Percentiles rank a stretch among this genome's conserved stretches.
Evolutionary conservation across 2,329 filamentous ascomycete species (phyloP).

Genomic region (Penicillium italicum): DNA sequence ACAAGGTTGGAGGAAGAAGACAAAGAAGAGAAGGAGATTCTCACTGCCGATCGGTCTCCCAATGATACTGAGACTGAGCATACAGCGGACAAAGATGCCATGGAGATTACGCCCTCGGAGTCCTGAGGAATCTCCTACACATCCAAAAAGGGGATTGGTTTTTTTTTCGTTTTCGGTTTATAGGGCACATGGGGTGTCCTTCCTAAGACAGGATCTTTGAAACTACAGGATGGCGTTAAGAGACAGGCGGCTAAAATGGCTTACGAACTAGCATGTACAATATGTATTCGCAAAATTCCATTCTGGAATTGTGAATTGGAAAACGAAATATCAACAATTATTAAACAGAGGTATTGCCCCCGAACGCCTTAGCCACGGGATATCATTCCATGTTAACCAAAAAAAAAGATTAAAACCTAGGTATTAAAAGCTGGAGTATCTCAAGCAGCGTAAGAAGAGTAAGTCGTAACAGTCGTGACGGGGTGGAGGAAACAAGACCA

Average conservation of each 20-base stretch:
- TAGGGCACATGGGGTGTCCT: neutral
- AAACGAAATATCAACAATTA: neutral
- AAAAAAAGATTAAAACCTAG: slow-evolving; percentile 1
- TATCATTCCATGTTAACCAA: slow-evolving; percentile 17
- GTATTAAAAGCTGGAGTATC: slow-evolving; percentile 2
- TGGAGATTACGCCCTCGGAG: slow-evolving; percentile 16
- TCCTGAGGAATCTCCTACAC: neutral
- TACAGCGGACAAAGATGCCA: slow-evolving; percentile 6
- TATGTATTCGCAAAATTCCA: slow-evolving; percentile 4
- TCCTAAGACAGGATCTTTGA: neutral
- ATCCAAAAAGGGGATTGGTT: neutral
- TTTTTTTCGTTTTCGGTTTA: neutral
- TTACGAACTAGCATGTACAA: slow-evolving; percentile 11
- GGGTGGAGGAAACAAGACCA: neutral
- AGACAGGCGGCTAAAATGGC: neutral
- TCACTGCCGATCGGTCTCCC: neutral
- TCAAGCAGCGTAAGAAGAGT: slow-evolving; percentile 1
- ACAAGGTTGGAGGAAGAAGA: slow-evolving; percentile 8
- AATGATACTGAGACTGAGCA: slow-evolving; percentile 10
- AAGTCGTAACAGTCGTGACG: slow-evolving; percentile 21
- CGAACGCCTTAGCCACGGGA: slow-evolving; percentile 16
- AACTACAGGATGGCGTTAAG: slow-evolving; percentile 1
- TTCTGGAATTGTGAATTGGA: neutral
- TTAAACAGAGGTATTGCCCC: neutral
- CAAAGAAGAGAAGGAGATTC: neutral